Evolutionary conservation across 352 stramenopile species (phyloP).

Genomic region (Thalassiosira sp.): DNA sequence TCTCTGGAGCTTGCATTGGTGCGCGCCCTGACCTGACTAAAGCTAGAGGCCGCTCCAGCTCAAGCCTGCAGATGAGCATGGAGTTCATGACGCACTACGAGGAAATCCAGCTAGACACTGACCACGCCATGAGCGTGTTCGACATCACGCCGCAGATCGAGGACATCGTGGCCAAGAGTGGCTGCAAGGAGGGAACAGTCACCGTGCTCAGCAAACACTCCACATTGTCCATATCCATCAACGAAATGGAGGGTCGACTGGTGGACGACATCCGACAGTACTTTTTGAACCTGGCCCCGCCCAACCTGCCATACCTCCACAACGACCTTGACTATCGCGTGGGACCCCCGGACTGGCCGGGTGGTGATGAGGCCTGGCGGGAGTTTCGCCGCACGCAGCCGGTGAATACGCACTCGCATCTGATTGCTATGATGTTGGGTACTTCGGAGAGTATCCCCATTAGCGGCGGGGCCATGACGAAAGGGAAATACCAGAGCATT

Average conservation of each 20-base stretch:
- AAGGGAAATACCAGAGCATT: conserved; percentile 49
- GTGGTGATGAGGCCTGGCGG: conserved; percentile 47
- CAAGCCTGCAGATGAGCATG: neutral
- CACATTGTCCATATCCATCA: conserved; percentile 40
- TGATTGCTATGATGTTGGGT: conserved; percentile 49
- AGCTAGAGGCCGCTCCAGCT: neutral
- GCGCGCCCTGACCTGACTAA: neutral
- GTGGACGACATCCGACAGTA: conserved; percentile 47
- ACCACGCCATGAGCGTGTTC: conserved; percentile 25
- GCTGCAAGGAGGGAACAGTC: conserved; percentile 29
- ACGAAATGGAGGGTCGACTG: conserved; percentile 49
- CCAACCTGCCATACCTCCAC: conserved; percentile 38
- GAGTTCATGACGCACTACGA: conserved; percentile 36
- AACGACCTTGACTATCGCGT: conserved; percentile 44
- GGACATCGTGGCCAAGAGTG: conserved; percentile 14
- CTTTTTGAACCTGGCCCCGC: conserved; percentile 42
- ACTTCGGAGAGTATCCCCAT: conserved; percentile 47
- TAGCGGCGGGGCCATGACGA: conserved; percentile 30
- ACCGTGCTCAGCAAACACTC: conserved; percentile 42
- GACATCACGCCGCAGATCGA: conserved; percentile 26
- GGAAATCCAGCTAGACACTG: conserved; percentile 20
- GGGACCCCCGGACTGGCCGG: conserved; percentile 35
- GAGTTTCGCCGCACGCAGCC: conserved; percentile 39
- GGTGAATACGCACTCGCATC: conserved; percentile 47
- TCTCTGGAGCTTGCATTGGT: neutral